Base-by-base conservation (phyloP, 441 rosid species). In the Aleurites moluccanus region DNA sequence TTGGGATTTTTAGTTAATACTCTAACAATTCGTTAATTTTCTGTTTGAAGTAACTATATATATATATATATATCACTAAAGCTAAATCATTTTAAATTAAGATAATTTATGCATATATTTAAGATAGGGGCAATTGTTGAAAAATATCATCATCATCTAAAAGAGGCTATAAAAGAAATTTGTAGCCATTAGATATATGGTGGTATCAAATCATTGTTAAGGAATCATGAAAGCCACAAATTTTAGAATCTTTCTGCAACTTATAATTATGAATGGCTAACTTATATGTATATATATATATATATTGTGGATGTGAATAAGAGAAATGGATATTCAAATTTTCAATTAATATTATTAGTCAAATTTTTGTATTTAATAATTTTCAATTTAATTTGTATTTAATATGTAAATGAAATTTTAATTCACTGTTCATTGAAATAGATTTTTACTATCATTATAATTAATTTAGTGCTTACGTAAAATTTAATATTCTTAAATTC, bases 191-290 rank as follows among this genome's bases (percentile, higher is more conserved):
- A 20, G 4, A 72, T 40, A 42, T 56, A 14, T 62, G 73, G 80
- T 78, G 80, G 69, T 45, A 77, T 78, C 77, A 68, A 52, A 73
- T 78, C 77, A 61, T 68, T 52, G 70, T 30, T 68, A 63, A 77
- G 70, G 56, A 68, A 62, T 20, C 61, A 4, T 78, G 21, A 63
- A 63, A 6, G 70, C 70, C 74, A 78, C 77, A 63, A 52, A 49
- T 61, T 50, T 42, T 61, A 52, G 73, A 77, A 72, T 78, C 69
- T 38, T 45, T 70, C 56, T 40, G 65, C 16, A 40, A 62, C 35
- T 67, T 69, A 4, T 67, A 38, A 64, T 21, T 8, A 52, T 15
- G n/a, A n/a, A n/a, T n/a, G n/a, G n/a, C n/a, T n/a, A n/a, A n/a
- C n/a, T n/a, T n/a, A 18, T 52, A 52, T 18, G 38, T 2, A 6